Percentiles rank a stretch among this genome's conserved stretches.
phyloP scores from a whole-genome alignment of 1,284 basidiomycete genomes.

The Tilletiopsis washingtonensis region DNA sequence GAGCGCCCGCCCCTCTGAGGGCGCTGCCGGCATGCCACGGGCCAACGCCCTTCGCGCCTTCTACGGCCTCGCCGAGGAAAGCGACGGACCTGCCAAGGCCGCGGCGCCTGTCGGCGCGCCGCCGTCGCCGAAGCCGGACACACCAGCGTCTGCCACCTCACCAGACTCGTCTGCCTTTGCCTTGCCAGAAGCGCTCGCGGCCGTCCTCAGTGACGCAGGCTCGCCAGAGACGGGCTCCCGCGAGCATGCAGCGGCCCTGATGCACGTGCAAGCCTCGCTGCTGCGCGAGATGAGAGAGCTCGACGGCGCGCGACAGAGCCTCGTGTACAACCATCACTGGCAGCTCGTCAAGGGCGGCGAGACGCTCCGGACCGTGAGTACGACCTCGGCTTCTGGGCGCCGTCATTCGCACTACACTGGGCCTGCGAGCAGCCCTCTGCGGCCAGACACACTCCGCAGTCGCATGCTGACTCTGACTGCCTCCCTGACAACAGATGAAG shows the following conservation, averaged over 20 bases:
- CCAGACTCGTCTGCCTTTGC: too few relatives aligned
- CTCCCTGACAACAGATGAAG: slow-evolving; percentile 15
- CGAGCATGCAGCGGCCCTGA: slow-evolving; percentile 22
- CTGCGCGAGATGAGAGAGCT: slow-evolving; percentile 64
- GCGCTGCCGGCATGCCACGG: too few relatives aligned
- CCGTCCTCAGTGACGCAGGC: too few relatives aligned
- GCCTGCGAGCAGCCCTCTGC: not conserved
- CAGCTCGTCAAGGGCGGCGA: slow-evolving; percentile 85
- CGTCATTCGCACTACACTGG: not conserved
- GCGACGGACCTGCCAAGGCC: too few relatives aligned
- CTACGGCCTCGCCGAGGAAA: too few relatives aligned
- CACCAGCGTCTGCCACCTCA: too few relatives aligned
- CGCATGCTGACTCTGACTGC: not conserved
- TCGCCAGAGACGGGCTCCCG: too few relatives aligned
- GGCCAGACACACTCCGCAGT: not conserved
- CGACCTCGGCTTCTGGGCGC: not conserved
- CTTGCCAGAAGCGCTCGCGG: too few relatives aligned
- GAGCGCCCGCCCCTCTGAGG: too few relatives aligned
- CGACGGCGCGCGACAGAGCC: slow-evolving; percentile 75
- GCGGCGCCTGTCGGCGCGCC: too few relatives aligned
- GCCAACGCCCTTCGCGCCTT: too few relatives aligned
- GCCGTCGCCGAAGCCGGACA: too few relatives aligned
- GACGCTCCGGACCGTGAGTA: slow-evolving; percentile 70
- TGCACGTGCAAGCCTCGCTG: slow-evolving; percentile 22
- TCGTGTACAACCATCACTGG: slow-evolving; percentile 90